Evolutionary conservation across 352 stramenopile species (phyloP), one percentile per base, ranked within the genome.

Genomic region (Globisporangium nodosum): DNA sequence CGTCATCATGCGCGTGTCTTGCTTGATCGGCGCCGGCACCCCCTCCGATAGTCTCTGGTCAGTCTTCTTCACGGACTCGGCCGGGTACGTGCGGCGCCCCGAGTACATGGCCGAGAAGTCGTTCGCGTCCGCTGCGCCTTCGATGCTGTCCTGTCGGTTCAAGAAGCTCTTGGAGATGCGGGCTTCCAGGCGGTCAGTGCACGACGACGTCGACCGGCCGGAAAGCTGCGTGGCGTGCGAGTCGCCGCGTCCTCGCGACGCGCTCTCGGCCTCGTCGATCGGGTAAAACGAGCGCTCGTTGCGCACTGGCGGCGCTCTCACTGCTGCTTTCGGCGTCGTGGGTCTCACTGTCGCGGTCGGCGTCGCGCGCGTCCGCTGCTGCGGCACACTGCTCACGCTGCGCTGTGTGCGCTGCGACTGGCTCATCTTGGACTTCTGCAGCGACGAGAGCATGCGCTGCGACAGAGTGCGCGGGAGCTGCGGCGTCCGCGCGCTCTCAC

Each of bases 41-140:
- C 58, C 59, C 37, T 87, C 70, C 2, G 77, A 88, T 20, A 81
- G 55, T 9, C 80, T 69, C 35, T 61, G 53, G 46, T 84, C 80
- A 13, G 52, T 63, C 47, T 76, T 81, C 57, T 74, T 82, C 39
- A 75, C 33, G 11, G 76, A 80, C 51, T 87, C 78, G 8, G 78
- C 73, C 11, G 81, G 81, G 55, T 88, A 90, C 61, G 81, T 90
- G 37, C 74, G 78, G 30, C 81, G 70, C 16, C 73, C 80, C 5
- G 76, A 79, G 58, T 87, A 89, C 62, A 89, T 35, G 27, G 65
- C 54, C 12, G 75, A 81, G 35, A 72, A 63, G 27, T 86, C 68
- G 24, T 78, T 70, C 20, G 48, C 55, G 31, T 81, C 61, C 20
- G 71, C 37, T 1, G 61, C 56, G 5, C 43, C 56, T 7, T 54